Base-by-base conservation (phyloP, 2,329 filamentous ascomycete genomes). In the Fusarium continuum region DNA sequence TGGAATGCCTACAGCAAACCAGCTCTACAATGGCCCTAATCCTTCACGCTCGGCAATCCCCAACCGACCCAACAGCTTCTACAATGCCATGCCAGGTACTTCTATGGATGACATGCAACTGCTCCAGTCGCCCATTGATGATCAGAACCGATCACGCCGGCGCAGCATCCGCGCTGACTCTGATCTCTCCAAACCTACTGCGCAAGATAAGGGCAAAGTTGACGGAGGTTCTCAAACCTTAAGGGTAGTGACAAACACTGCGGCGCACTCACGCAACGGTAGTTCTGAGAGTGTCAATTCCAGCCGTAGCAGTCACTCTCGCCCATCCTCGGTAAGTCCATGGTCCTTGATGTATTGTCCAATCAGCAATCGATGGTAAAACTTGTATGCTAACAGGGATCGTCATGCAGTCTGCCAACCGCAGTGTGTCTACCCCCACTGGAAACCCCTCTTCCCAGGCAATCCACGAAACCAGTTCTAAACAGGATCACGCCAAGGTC, bases 101-200 rank as follows among this genome's bases (percentile, higher is more conserved):
- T 77, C 82, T 67, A 83, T 84, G 41, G 92, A 96, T 75, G 91
- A 95, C 68, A 86, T 88, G 73, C 85, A 88, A 52, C 72, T 92
- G 69, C 86, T 82, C 54, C 80, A 82, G 51, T 75, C 81, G 22
- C 74, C 78, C n/a, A 76, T 85, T 16, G 92, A 94, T 23, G 83
- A 90, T 29, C 85, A 88, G 9, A 92, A 90, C 76, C 85, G 91
- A 72, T 90, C 93, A 76, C 85, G 93, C 69, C 87, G 93, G 72
- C 88, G 93, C 66, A 97, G 93, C 77, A 85, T 96, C 79, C 91
- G 91, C 65, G 76, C 84, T 58, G 82, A 86, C 20, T 63, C 63
- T 22, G 70, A 75, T 20, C 49, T 65, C 14, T 46, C 61, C 13
- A 65, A 69, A 29, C 40, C 63, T 20, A 43, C 31, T 16, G 32